Conservation (phyloP, 225 moss, liverwort and hornwort genomes). For the Rhytidiadelphus loreus region DNA sequence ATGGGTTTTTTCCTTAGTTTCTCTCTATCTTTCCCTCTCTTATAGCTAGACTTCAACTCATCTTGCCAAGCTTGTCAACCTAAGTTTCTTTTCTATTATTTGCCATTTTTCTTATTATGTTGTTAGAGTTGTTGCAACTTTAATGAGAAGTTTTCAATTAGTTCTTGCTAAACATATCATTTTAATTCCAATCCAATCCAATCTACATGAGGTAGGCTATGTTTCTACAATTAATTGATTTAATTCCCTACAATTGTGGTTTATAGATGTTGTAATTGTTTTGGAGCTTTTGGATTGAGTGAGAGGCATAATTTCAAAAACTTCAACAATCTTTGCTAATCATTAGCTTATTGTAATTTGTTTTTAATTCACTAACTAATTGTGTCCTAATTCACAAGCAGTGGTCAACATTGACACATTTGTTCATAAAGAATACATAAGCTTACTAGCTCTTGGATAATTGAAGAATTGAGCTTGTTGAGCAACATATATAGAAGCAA, state of each 20-base stretch:
- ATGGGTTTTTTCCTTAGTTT: neutral
- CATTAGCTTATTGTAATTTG: neutral
- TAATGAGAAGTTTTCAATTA: neutral
- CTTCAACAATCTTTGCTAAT: too few species aligned
- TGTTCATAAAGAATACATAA: too few species aligned
- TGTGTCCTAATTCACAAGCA: neutral
- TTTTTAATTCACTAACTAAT: neutral
- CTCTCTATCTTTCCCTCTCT: neutral
- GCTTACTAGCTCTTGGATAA: neutral
- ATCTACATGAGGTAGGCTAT: neutral
- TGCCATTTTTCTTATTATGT: too few species aligned
- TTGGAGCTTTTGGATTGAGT: neutral
- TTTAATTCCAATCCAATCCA: neutral
- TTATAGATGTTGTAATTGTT: neutral
- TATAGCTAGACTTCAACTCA: neutral
- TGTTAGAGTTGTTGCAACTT: neutral
- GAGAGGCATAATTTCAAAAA: too few species aligned
- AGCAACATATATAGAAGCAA: neutral
- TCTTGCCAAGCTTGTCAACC: neutral
- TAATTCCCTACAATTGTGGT: neutral
- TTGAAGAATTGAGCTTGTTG: neutral
- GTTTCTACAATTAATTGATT: too few species aligned
- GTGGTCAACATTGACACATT: too few species aligned
- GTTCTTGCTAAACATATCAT: neutral
- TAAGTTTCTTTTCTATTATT: fast-evolving